A percentile compares a stretch with the other conserved stretches of the same genome.
Evolutionary conservation across 352 stramenopile species (phyloP).

Genomic region (Globisporangium nagaii): DNA sequence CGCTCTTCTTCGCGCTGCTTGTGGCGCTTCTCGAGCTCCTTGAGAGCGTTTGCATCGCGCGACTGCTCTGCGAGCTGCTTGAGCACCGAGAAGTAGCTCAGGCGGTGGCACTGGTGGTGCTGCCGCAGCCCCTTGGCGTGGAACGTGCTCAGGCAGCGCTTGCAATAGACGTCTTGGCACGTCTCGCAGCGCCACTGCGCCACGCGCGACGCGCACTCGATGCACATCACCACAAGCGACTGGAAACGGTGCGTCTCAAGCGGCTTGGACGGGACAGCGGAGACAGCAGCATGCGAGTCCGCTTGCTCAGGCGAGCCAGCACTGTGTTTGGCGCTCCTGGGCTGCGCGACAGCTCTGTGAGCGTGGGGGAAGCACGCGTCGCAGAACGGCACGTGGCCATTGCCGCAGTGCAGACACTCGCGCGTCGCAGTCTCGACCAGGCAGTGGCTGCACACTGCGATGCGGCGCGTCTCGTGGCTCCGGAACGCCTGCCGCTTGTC

Average conservation of each 20-base stretch:
- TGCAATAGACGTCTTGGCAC: slow-evolving; percentile 64
- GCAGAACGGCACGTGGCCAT: slow-evolving; percentile 62
- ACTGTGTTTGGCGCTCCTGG: background rate
- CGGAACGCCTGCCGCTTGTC: slow-evolving; percentile 40
- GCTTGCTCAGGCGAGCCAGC: too few relatives aligned
- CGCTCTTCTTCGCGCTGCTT: slow-evolving; percentile 22
- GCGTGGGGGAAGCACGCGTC: slow-evolving; percentile 59
- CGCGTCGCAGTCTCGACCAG: slow-evolving; percentile 47
- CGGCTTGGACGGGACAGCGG: background rate
- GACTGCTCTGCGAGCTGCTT: slow-evolving; percentile 39
- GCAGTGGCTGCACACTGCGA: slow-evolving; percentile 49
- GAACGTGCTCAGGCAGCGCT: slow-evolving; percentile 47
- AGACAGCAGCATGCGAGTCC: background rate
- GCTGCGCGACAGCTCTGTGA: slow-evolving; percentile 17
- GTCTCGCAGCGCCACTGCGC: slow-evolving; percentile 64
- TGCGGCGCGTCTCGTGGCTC: slow-evolving; percentile 25
- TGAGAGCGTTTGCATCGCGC: slow-evolving; percentile 23
- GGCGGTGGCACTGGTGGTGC: slow-evolving; percentile 39
- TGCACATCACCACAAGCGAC: slow-evolving; percentile 58
- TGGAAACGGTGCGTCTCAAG: slow-evolving; percentile 29
- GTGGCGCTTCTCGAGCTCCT: slow-evolving; percentile 23
- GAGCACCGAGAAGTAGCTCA: slow-evolving; percentile 70
- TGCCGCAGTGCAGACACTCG: slow-evolving; percentile 58
- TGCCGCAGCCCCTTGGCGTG: slow-evolving; percentile 59
- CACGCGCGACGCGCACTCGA: slow-evolving; percentile 44